phyloP scores from a whole-genome alignment of 768 basidiomycete genomes.

The Collybia sordida region DNA sequence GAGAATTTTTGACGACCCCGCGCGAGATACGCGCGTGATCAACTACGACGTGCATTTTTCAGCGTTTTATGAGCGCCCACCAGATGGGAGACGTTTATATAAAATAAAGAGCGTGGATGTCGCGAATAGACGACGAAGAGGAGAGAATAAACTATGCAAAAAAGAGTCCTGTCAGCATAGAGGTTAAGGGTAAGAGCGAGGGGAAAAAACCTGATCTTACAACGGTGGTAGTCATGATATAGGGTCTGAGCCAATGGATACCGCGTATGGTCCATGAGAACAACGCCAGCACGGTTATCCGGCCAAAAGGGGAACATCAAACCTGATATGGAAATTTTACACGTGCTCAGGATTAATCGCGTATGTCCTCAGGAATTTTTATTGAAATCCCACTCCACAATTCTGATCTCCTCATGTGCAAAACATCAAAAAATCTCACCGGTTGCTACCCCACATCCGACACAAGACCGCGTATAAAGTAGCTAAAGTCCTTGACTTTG shows the following conservation, averaged over 20 bases:
- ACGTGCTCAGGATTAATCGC: too few species aligned
- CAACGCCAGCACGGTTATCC: too few species aligned
- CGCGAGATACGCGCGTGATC: slow-evolving; percentile 8
- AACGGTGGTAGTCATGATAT: neutral
- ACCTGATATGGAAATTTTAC: too few species aligned
- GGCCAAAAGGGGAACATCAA: too few species aligned
- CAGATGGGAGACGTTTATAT: neutral
- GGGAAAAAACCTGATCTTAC: neutral
- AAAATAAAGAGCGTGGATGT: slow-evolving; percentile 18
- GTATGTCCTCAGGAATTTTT: too few species aligned
- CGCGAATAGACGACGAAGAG: neutral
- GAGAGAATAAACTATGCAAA: neutral
- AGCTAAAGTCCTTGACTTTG: too few species aligned
- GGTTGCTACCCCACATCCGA: too few species aligned
- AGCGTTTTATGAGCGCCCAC: neutral
- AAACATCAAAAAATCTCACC: too few species aligned
- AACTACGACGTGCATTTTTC: slow-evolving; percentile 10
- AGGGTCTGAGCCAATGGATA: neutral
- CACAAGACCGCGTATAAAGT: too few species aligned
- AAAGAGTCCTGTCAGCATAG: neutral
- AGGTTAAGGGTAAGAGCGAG: neutral
- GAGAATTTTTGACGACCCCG: neutral
- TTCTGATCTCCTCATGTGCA: too few species aligned
- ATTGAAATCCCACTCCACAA: too few species aligned
- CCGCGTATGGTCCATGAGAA: neutral